These are phyloP conservation scores for Tetrapisispora namnaoensis DNA, from an alignment of 805 yeast species.

Conservation along the genomic window DNA sequence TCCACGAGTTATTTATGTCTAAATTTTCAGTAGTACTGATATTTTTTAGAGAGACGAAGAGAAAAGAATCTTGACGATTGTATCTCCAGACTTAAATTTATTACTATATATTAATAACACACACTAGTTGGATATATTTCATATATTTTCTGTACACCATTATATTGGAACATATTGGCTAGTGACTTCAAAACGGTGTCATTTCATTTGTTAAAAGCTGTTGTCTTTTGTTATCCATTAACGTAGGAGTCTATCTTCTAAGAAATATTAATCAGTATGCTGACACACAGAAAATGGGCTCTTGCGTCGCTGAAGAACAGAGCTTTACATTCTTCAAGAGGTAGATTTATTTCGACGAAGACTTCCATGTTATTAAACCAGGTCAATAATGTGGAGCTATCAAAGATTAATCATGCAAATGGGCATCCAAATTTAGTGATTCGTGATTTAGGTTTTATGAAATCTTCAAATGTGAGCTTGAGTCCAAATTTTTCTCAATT, in stretches of 20 bases:
- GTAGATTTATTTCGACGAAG: slow-evolving; percentile 9
- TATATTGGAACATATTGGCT: background rate
- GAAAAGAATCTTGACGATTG: background rate
- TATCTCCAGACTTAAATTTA: background rate
- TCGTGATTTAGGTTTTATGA: slow-evolving; percentile 10
- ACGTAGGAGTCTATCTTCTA: no score
- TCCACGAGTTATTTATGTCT: background rate
- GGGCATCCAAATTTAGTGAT: slow-evolving; percentile 2
- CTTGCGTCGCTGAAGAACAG: background rate
- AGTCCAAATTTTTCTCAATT: slow-evolving; percentile 17
- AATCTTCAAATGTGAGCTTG: slow-evolving; percentile 6
- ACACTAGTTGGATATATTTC: no score
- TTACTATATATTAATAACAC: no score
- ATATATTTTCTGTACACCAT: background rate
- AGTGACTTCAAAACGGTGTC: no score
- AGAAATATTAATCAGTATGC: background rate
- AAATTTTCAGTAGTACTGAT: background rate
- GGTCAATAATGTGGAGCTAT: slow-evolving; percentile 2
- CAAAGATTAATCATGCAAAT: background rate
- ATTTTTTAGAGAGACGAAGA: background rate
- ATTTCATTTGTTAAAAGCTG: background rate
- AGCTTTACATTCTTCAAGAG: slow-evolving; percentile 1
- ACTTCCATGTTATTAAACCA: slow-evolving; percentile 8
- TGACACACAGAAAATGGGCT: background rate
- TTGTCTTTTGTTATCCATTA: background rate